Evolutionary conservation across 805 yeast species (phyloP), one percentile per base, ranked within the genome.

Genomic region (Grigorovia yakushimaensis): DNA sequence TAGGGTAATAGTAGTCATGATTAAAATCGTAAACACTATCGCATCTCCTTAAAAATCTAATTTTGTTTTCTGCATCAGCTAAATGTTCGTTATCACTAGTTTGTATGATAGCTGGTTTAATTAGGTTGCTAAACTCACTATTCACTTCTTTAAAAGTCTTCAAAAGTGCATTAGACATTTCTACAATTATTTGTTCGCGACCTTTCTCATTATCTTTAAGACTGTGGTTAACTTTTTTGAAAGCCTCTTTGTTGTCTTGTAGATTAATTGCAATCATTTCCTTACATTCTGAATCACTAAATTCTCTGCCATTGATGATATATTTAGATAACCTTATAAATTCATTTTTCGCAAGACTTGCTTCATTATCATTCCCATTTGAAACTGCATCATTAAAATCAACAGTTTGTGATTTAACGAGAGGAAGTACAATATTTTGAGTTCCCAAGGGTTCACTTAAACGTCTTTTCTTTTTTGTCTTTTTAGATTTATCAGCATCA

Each of bases 1-100:
- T 67, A 0, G 89, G 89, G 9, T 76, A 69, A 52, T 79, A 83
- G 0, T 73, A 55, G 49, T 79, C 84, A 23, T 68, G 66, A 1
- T 57, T 57, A 9, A 64, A 51, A 54, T 78, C 75, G 60, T 80
- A 83, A 0, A 57, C 58, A 0, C 84, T 74, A 19, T 62, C 67
- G 5, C 73, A 69, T 17, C 64, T 65, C 39, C 89, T 64, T 43
- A 71, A 67, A 76, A 84, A 82, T 42, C 64, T 61, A 1, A 82
- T 70, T 3, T 73, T 46, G 15, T 39, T 42, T 10, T 61, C 59
- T 4, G 11, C 15, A 33, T 33, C 7, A 11, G 13, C 37, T 13
- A 8, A 11, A 33, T 33, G 17, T 4, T 33, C 37, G 21, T 58
- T 52, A 40, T 51, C 53, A 17, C 56, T 47, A 3, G 48, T 30